A percentile compares a stretch with the other conserved stretches of the same genome.
These are phyloP conservation scores for Isatis tinctoria DNA, from an alignment of 345 rosid species.

Conservation along the genomic window DNA sequence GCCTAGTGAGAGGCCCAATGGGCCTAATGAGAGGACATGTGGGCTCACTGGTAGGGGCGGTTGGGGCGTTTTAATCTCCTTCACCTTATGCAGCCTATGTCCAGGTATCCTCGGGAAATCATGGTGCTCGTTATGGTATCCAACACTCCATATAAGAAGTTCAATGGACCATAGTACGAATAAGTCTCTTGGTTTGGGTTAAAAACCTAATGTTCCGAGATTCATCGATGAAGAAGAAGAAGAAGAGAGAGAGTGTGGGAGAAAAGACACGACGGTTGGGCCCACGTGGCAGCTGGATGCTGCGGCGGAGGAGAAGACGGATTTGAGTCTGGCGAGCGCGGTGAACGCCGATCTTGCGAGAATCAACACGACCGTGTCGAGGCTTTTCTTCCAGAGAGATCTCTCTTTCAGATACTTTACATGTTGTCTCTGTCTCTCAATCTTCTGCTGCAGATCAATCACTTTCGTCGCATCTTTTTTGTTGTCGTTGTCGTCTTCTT, in stretches of 20 bases:
- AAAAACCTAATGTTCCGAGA: slow-evolving; percentile 80
- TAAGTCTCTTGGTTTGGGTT: slow-evolving; percentile 80
- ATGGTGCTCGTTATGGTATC: slow-evolving; percentile 91
- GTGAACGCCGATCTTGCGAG: slow-evolving; percentile 70
- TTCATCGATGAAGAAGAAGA: slow-evolving; percentile 75
- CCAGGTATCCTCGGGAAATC: slow-evolving; percentile 93
- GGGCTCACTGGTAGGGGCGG: too few relatives aligned
- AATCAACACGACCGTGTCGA: slow-evolving; percentile 54
- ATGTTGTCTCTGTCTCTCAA: slow-evolving; percentile 65
- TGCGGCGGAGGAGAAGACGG: slow-evolving; percentile 49
- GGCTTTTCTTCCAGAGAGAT: slow-evolving; percentile 84
- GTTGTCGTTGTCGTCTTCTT: slow-evolving; percentile 21
- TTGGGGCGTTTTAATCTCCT: too few relatives aligned
- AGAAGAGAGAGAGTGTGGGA: slow-evolving; percentile 71
- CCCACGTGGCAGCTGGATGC: slow-evolving; percentile 24
- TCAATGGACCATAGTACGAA: slow-evolving; percentile 85
- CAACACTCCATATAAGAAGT: slow-evolving; percentile 75
- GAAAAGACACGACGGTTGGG: slow-evolving; percentile 39
- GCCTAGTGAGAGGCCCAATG: too few relatives aligned
- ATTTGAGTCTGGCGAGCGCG: slow-evolving; percentile 58
- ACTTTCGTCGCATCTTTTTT: slow-evolving; percentile 44
- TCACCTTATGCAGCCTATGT: slow-evolving; percentile 71
- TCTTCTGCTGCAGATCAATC: slow-evolving; percentile 63
- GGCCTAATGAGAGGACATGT: too few relatives aligned
- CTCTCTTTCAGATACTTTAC: slow-evolving; percentile 74